These are phyloP conservation scores for Gloeophyllum trabeum DNA, from an alignment of 768 basidiomycete genomes.

Conservation along the genomic window DNA sequence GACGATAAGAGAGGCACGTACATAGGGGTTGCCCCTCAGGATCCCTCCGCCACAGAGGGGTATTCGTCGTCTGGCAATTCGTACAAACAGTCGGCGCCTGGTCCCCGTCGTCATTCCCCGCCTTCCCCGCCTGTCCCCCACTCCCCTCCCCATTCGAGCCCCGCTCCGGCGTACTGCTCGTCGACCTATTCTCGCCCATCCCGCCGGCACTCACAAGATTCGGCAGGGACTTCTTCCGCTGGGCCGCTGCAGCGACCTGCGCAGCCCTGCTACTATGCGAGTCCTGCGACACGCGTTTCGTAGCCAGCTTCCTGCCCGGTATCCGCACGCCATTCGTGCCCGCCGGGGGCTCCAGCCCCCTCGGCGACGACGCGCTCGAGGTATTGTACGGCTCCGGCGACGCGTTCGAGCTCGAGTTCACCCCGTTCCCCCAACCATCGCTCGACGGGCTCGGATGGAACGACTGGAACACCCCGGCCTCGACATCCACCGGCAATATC, in stretches of 20 bases:
- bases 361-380: conserved; percentile 65
- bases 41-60: conserved; percentile 86
- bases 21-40: conserved; percentile 89
- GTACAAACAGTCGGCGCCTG: conserved; percentile 76
- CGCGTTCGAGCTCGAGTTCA: conserved; percentile 54
- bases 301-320: conserved; percentile 46
- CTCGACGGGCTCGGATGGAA: conserved; percentile 74
- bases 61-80: conserved; percentile 93
- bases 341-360: conserved; percentile 44
- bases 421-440: conserved; percentile 68
- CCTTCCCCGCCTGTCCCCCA: conserved; percentile 21
- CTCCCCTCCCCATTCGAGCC: conserved; percentile 17
- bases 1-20: conserved; percentile 26
- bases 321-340: conserved; percentile 18
- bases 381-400: conserved; percentile 67
- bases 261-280: conserved; percentile 10
- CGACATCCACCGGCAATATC: conserved; percentile 46
- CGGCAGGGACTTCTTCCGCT: conserved; percentile 37
- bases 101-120: conserved; percentile 54
- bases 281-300: conserved; percentile 51
- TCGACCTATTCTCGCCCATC: conserved; percentile 32
- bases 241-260: conserved; percentile 13
- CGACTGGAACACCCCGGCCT: conserved; percentile 29
- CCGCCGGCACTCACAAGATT: conserved; percentile 18
- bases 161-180: conserved; percentile 61